These are phyloP conservation scores for Pulveroboletus ravenelii DNA, from an alignment of 768 basidiomycete genomes.

Conservation along the genomic window DNA sequence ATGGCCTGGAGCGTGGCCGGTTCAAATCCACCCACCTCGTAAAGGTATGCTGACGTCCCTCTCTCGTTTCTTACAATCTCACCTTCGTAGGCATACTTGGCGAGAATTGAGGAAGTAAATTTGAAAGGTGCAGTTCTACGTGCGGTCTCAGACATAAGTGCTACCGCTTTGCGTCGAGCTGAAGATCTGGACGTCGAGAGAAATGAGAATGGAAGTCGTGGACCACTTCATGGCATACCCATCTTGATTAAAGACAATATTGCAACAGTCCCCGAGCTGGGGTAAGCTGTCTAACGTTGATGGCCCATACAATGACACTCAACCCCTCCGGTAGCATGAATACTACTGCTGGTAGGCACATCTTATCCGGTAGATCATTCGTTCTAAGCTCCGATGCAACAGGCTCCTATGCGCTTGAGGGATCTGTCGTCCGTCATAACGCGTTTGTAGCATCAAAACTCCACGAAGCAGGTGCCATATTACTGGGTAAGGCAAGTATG, in stretches of 20 bases:
- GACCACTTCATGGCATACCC: constrained; percentile 55
- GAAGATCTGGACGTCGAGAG: constrained; percentile 47
- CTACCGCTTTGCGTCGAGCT: constrained; percentile 48
- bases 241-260: constrained; percentile 51
- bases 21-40: constrained; percentile 62
- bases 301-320: not conserved
- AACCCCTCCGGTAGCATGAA: constrained; percentile 38
- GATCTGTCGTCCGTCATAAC: constrained; percentile 36
- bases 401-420: constrained; percentile 36
- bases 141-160: constrained; percentile 56
- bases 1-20: constrained; percentile 42
- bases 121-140: constrained; percentile 50
- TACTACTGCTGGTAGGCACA: constrained; percentile 44
- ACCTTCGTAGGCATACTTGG: constrained; percentile 51
- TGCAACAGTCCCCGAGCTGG: constrained; percentile 27
- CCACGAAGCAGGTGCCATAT: constrained; percentile 31
- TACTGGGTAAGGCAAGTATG: constrained; percentile 40
- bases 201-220: constrained; percentile 43
- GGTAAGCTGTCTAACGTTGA: constrained; percentile 13
- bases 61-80: not conserved
- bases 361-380: not conserved
- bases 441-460: constrained; percentile 31
- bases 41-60: constrained; percentile 36
- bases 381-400: constrained; percentile 2
- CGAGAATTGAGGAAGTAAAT: constrained; percentile 68